phyloP scores from a whole-genome alignment of 768 basidiomycete species.

The Podaxis pistillaris region DNA sequence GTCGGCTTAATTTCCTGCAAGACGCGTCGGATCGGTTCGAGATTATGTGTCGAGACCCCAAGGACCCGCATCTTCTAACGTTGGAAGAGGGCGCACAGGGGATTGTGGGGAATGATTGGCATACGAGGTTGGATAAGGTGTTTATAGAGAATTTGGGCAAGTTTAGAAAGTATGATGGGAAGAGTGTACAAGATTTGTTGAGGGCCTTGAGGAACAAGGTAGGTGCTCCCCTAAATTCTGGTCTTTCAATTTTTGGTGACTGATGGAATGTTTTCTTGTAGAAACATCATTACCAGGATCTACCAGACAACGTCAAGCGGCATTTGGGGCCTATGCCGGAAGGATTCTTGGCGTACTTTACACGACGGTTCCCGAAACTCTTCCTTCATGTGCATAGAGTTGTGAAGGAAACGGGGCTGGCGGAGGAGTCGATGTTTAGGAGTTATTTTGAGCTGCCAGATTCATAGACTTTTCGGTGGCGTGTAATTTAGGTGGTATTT shows the following conservation, averaged over 20 bases:
- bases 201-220: constrained; percentile 96
- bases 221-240: constrained; percentile 22
- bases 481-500: not conserved
- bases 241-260: not conserved
- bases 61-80: constrained; percentile 67
- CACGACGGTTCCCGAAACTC: constrained; percentile 83
- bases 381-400: constrained; percentile 93
- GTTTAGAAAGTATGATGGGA: constrained; percentile 94
- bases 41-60: constrained; percentile 93
- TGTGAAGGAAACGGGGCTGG: constrained; percentile 67
- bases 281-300: constrained; percentile 98
- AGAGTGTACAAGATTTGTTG: constrained; percentile 86
- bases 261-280: constrained; percentile 27
- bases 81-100: constrained; percentile 69
- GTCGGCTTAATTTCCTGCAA: constrained; percentile 90
- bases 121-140: constrained; percentile 76
- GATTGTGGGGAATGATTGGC: constrained; percentile 93
- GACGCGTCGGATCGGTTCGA: constrained; percentile 98
- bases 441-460: constrained; percentile 78
- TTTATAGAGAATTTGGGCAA: constrained; percentile 96
- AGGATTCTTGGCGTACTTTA: constrained; percentile 92
- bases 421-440: constrained; percentile 87
- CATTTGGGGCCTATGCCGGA: constrained; percentile 89
- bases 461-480: constrained; percentile 13
- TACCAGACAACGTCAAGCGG: constrained; percentile 88